Conservation (phyloP, 228 moss, liverwort and hornwort genomes). For the Sphagnum fallax region DNA sequence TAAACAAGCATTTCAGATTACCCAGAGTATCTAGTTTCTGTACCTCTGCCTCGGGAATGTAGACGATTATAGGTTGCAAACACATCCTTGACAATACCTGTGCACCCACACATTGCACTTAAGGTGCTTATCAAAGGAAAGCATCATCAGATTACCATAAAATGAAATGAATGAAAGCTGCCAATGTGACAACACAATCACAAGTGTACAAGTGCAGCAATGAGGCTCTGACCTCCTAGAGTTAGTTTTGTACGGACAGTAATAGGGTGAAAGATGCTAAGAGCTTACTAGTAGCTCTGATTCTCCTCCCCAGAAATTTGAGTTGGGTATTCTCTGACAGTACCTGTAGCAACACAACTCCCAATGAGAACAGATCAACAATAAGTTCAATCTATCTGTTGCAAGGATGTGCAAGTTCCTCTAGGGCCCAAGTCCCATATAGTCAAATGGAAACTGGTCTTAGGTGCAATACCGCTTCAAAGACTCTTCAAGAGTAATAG, state of each 20-base stretch:
- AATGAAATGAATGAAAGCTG: not conserved
- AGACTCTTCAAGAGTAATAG: constrained; percentile 95
- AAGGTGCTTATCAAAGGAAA: not conserved
- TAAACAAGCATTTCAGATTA: not conserved
- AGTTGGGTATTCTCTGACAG: constrained; percentile 76
- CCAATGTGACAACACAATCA: not conserved
- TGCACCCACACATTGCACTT: not conserved
- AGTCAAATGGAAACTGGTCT: not conserved
- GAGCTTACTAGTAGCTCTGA: constrained; percentile 59
- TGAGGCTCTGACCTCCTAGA: no score
- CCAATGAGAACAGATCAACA: no score
- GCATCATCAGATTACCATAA: not conserved
- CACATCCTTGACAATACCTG: constrained; percentile 97
- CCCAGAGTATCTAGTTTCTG: not conserved
- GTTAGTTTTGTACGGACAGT: no score
- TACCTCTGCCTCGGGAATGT: constrained; percentile 94
- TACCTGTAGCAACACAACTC: constrained; percentile 38
- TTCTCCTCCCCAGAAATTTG: constrained; percentile 98
- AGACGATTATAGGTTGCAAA: constrained; percentile 73
- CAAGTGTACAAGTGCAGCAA: not conserved
- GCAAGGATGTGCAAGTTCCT: no score
- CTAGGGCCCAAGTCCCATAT: no score
- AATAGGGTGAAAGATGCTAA: no score
- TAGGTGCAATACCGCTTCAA: constrained; percentile 48
- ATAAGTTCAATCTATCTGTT: no score